Evolutionary conservation across 1,284 basidiomycete genomes (phyloP).

Genomic region (Sporisorium iseilematis-ciliati): DNA sequence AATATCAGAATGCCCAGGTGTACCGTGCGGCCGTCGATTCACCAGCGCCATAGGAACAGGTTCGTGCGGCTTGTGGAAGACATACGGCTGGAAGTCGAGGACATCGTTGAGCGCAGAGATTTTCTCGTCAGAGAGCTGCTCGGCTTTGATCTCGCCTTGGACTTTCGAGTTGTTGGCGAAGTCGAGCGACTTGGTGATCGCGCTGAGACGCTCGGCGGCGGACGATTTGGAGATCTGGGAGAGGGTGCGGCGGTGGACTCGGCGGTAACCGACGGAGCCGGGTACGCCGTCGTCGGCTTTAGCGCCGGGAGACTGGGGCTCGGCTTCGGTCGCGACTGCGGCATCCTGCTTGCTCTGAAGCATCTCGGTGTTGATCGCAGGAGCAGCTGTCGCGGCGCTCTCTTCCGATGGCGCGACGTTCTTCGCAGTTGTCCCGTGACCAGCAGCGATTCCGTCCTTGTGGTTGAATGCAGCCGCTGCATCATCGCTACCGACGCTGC

Average conservation of each 20-base stretch:
- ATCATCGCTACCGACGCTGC: conserved; percentile 25
- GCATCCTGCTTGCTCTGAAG: conserved; percentile 11
- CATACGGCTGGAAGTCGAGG: conserved; percentile 63
- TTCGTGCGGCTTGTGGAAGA: conserved; percentile 63
- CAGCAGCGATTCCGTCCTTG: neutral
- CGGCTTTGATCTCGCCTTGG: conserved; percentile 61
- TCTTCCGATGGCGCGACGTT: neutral
- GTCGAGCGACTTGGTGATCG: conserved; percentile 65
- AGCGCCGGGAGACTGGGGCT: neutral
- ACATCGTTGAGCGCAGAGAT: conserved; percentile 46
- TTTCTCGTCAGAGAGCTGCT: conserved; percentile 38
- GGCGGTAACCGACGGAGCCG: conserved; percentile 55
- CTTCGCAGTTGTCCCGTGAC: neutral
- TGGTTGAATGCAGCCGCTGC: neutral
- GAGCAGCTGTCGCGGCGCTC: conserved; percentile 8
- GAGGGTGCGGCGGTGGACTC: conserved; percentile 49
- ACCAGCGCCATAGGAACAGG: conserved; percentile 81
- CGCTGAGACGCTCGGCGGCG: conserved; percentile 57
- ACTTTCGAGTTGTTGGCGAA: conserved; percentile 69
- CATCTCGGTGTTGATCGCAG: conserved; percentile 23
- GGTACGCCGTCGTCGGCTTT: conserved; percentile 46
- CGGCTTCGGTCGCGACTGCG: neutral
- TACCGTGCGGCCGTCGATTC: conserved; percentile 78
- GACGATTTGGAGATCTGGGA: conserved; percentile 59
- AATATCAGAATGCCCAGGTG: conserved; percentile 75